These are phyloP conservation scores for Polygonum maritimum DNA, from an alignment of 148 eudicot species.

Conservation along the genomic window DNA sequence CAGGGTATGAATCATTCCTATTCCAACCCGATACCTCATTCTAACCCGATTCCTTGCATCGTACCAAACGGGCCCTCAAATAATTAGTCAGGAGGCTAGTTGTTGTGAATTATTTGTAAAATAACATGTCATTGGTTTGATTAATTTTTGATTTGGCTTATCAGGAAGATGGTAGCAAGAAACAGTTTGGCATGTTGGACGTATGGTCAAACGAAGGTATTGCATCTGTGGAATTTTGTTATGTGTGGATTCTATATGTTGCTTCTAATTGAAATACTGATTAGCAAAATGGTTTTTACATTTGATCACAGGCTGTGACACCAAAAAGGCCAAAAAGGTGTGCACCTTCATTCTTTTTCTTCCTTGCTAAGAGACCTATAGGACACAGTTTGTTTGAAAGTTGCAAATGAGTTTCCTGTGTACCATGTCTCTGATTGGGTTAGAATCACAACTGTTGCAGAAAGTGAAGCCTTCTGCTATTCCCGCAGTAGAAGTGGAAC, in stretches of 20 bases:
- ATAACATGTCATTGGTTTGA: neutral
- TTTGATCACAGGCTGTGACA: slow-evolving; percentile 20
- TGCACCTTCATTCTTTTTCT: neutral
- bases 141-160: slow-evolving; percentile 5
- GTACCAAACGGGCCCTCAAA: no score
- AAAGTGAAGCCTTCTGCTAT: slow-evolving; percentile 43
- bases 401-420: neutral
- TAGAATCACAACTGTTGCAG: slow-evolving; percentile 22
- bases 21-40: no score
- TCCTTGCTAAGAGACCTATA: neutral
- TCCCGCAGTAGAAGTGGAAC: slow-evolving; percentile 91
- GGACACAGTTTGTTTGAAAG: neutral
- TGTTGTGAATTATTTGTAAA: neutral
- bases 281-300: neutral
- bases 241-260: neutral
- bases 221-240: neutral
- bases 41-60: no score
- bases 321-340: slow-evolving; percentile 52
- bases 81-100: neutral
- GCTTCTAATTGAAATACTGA: neutral
- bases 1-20: no score
- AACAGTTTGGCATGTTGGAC: slow-evolving; percentile 43
- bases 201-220: slow-evolving; percentile 57
- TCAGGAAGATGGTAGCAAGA: slow-evolving; percentile 36
- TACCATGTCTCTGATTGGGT: slow-evolving; percentile 9